Base-by-base conservation (phyloP, 116 monocot species). In the Trichopus zeylanicus region DNA sequence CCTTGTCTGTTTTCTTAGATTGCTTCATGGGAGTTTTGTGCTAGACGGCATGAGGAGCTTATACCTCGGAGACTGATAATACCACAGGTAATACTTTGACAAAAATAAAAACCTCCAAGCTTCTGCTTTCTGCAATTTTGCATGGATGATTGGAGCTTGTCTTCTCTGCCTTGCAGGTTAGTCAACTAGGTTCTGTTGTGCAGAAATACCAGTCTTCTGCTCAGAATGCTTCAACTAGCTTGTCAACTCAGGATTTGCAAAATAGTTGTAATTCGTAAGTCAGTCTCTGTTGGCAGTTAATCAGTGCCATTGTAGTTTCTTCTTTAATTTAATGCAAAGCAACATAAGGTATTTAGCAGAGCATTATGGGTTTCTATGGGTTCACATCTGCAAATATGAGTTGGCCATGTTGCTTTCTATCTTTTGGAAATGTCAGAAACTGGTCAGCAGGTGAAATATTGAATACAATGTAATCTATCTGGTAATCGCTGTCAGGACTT, bases 11-110 rank as follows among this genome's bases (percentile, higher is more conserved):
- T 52, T 53, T 23, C 21, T 21, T 18, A 99, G 98, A 99, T 99
- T 49, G 68, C 77, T 51, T 99, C 92, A 1, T 99, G 98, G 98
- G 98, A 92, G 56, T 99, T 99, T 48, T 99, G 98, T 85, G 98
- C 98, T 48, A 82, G 88, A 63, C 79, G 85, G 7, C 98, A 99
- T 48, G 98, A 99, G 38, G 98, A 99, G 67, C 92, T 99, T 67
- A 88, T 99, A 46, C 98, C 98, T 33, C 75, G 92, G 53, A 88
- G 83, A 69, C 48, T 87, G 23, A 82, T 99, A 47, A 76, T 99
- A 71, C 98, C 98, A 32, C 92, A 99, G 85, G 98, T 99, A 46
- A 11, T 46, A 16, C 18, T 42, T 42, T 42, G 42, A 3, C 18
- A 42, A 13, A 42, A 13, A 12, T 13, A 42, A 2, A 12, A 15